Conservation (phyloP, 2,329 filamentous ascomycete genomes). For the Gremmenia infestans region DNA sequence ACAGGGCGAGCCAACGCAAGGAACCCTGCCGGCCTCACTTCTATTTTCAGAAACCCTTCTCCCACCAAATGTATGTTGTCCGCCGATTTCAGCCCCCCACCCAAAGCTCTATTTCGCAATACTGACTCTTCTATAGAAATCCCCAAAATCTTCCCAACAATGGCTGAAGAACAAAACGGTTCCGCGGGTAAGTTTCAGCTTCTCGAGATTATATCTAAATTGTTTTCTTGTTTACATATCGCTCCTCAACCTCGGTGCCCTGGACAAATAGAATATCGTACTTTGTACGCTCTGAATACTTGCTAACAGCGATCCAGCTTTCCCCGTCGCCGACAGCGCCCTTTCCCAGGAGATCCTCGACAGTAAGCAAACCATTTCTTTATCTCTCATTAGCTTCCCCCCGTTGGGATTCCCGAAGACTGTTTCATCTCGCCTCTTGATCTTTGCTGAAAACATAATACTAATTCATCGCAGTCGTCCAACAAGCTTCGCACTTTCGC, state of each 20-base stretch:
- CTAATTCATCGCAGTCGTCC: background rate
- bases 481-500: conserved; percentile 46
- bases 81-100: background rate
- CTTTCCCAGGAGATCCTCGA: conserved; percentile 80
- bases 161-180: conserved; percentile 33
- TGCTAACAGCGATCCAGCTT: conserved; percentile 41
- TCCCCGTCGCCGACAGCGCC: conserved; percentile 67
- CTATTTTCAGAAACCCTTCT: background rate
- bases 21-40: conserved; percentile 43
- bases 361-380: conserved; percentile 44
- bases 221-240: background rate
- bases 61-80: conserved; percentile 6
- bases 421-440: no score
- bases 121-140: conserved; percentile 6
- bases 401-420: no score
- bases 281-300: background rate
- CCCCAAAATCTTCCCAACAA: conserved; percentile 13
- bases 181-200: conserved; percentile 25
- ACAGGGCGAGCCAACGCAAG: conserved; percentile 58
- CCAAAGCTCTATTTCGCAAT: background rate
- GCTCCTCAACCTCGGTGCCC: background rate
- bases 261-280: background rate
- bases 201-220: background rate
- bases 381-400: no score
- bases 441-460: no score